Evolutionary conservation across 257 asterid genomes (phyloP).

Genomic region (Perilla frutescens): DNA sequence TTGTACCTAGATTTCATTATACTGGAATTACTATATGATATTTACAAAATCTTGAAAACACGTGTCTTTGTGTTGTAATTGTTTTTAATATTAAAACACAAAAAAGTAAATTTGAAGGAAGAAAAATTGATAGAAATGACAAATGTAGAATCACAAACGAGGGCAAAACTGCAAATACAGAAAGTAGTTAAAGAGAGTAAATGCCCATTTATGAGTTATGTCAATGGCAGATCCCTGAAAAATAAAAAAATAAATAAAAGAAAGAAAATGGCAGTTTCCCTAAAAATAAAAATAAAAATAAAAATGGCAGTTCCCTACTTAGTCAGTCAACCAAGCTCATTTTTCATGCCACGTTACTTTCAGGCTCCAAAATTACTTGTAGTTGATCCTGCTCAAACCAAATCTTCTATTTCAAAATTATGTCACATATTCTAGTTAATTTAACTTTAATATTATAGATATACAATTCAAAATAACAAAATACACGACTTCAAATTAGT

Average conservation of each 20-base stretch:
- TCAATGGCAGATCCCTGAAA: slow-evolving; percentile 12
- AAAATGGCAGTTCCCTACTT: slow-evolving; percentile 25
- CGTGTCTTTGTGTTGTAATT: not conserved
- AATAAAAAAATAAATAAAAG: not conserved
- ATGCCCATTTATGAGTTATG: slow-evolving; percentile 34
- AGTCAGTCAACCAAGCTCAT: slow-evolving; percentile 29
- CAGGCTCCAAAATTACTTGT: not conserved
- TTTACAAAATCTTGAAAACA: not conserved
- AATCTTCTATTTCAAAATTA: too few relatives aligned
- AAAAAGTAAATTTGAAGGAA: not conserved
- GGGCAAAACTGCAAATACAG: not conserved
- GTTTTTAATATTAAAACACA: not conserved
- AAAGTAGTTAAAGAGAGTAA: not conserved
- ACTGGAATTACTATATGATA: too few relatives aligned
- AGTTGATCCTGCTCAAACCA: too few relatives aligned
- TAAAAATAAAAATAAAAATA: not conserved
- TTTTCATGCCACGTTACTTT: slow-evolving; percentile 40
- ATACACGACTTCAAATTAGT: too few relatives aligned
- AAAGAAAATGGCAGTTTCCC: not conserved
- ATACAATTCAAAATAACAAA: too few relatives aligned
- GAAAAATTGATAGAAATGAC: not conserved
- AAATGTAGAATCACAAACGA: too few relatives aligned
- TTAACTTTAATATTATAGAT: too few relatives aligned
- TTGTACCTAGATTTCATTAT: too few relatives aligned
- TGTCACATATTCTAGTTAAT: too few relatives aligned